Evolutionary conservation across 2,329 filamentous ascomycete species (phyloP).

Genomic region (Aureobasidium sp.): DNA sequence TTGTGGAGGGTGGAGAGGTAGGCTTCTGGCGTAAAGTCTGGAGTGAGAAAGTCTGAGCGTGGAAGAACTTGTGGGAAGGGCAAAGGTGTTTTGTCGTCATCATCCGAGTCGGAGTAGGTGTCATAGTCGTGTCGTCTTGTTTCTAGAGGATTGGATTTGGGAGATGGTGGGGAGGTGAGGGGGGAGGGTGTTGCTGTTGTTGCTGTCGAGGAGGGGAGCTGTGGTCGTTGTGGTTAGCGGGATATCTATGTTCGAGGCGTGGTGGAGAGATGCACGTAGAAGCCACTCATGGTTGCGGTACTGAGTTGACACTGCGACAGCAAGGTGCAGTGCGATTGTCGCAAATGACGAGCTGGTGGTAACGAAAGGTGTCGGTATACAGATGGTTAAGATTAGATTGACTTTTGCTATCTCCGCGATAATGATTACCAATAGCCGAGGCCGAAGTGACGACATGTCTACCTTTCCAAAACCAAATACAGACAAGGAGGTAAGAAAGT

Average conservation of each 20-base stretch:
- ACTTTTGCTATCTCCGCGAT: neutral
- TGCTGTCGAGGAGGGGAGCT: constrained; percentile 17
- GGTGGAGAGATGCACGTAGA: constrained; percentile 11
- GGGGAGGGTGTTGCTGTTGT: constrained; percentile 18
- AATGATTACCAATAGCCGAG: constrained; percentile 13
- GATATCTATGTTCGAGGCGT: neutral
- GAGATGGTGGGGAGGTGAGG: constrained; percentile 17
- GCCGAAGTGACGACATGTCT: constrained; percentile 7
- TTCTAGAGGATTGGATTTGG: constrained; percentile 23
- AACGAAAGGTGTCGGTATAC: neutral
- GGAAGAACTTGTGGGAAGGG: constrained; percentile 84
- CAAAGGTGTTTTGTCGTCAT: constrained; percentile 58
- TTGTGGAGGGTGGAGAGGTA: constrained; percentile 80
- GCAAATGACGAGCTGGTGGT: neutral
- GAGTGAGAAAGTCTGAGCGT: constrained; percentile 71
- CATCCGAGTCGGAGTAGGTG: constrained; percentile 34
- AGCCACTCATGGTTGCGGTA: constrained; percentile 11
- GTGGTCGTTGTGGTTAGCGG: neutral
- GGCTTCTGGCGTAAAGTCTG: constrained; percentile 67
- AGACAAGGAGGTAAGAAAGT: too few species aligned
- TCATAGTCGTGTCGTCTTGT: constrained; percentile 33
- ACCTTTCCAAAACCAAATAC: neutral
- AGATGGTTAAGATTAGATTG: constrained; percentile 12
- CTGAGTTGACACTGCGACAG: neutral
- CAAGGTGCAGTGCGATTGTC: neutral